phyloP scores from a whole-genome alignment of 176 grass and related monocot species.

The Cenchrus purpureus region DNA sequence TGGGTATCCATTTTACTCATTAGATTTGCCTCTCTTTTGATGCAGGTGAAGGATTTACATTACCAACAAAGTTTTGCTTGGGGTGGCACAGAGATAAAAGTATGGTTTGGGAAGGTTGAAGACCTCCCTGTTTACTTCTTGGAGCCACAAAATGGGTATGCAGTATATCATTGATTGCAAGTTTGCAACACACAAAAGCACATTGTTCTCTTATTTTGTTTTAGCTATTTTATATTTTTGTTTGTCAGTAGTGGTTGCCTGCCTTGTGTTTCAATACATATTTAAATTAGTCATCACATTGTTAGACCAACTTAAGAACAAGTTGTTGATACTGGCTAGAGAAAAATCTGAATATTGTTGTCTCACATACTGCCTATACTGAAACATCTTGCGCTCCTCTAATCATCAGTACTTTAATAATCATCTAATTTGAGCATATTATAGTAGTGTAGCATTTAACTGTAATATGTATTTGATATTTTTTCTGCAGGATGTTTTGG shows the following conservation, averaged over 20 bases:
- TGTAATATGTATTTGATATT: slow-evolving; percentile 6
- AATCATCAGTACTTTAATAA: not conserved
- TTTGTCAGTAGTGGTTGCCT: not conserved
- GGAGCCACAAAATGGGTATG: slow-evolving; percentile 96
- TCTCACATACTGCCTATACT: not conserved
- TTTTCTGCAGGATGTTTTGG: slow-evolving; percentile 82
- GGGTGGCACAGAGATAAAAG: slow-evolving; percentile 82
- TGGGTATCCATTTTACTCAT: not conserved
- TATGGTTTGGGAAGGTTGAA: slow-evolving; percentile 94
- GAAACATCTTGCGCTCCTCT: not conserved
- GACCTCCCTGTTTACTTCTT: slow-evolving; percentile 90
- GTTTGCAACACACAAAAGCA: not conserved
- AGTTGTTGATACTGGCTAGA: not conserved
- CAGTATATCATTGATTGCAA: not conserved
- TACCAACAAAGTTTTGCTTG: slow-evolving; percentile 66
- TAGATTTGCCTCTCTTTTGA: slow-evolving; percentile 30
- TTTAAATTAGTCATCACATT: not conserved
- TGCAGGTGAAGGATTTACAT: slow-evolving; percentile 87
- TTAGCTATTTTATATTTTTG: not conserved
- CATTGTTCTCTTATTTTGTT: not conserved
- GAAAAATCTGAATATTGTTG: slow-evolving; percentile 9
- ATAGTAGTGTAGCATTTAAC: not conserved
- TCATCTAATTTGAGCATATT: slow-evolving; percentile 24
- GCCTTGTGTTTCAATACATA: not conserved
- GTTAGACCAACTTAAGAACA: slow-evolving; percentile 25